Conservation (phyloP, 192 early-diverging fungal species). For the Entophlyctis luteolus region DNA sequence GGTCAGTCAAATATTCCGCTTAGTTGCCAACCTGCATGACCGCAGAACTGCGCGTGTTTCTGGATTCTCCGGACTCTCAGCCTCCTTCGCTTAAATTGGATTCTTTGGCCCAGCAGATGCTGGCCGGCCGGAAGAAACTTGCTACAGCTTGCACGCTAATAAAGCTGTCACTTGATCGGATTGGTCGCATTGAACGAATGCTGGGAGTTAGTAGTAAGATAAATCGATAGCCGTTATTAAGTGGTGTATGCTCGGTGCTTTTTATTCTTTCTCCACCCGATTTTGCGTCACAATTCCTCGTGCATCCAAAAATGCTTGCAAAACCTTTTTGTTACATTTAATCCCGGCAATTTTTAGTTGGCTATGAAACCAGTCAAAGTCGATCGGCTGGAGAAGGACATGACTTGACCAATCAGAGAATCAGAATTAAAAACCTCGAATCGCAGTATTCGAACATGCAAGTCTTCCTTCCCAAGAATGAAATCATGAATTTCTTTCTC, state of each 20-base stretch:
- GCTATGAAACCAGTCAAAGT: constrained; percentile 1
- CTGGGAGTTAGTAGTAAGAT: too few relatives aligned
- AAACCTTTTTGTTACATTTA: constrained; percentile 1
- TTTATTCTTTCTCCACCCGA: neutral
- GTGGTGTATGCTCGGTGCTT: too few relatives aligned
- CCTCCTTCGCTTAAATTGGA: too few relatives aligned
- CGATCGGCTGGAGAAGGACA: neutral
- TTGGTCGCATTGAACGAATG: too few relatives aligned
- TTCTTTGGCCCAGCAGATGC: too few relatives aligned
- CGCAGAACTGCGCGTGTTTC: too few relatives aligned
- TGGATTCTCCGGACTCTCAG: too few relatives aligned
- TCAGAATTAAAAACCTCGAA: neutral
- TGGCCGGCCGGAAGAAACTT: too few relatives aligned
- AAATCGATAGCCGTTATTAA: too few relatives aligned
- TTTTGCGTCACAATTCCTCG: constrained; percentile 4
- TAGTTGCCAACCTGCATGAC: too few relatives aligned
- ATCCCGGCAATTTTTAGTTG: neutral
- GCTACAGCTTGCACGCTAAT: too few relatives aligned
- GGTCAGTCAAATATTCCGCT: constrained; percentile 4
- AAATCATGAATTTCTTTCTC: neutral
- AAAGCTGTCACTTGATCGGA: too few relatives aligned
- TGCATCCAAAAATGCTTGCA: constrained; percentile 1
- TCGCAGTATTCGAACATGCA: neutral
- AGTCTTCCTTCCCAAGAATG: neutral
- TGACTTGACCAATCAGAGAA: neutral